phyloP scores from a whole-genome alignment of 2,329 filamentous ascomycete species.

The Didymella sp. region DNA sequence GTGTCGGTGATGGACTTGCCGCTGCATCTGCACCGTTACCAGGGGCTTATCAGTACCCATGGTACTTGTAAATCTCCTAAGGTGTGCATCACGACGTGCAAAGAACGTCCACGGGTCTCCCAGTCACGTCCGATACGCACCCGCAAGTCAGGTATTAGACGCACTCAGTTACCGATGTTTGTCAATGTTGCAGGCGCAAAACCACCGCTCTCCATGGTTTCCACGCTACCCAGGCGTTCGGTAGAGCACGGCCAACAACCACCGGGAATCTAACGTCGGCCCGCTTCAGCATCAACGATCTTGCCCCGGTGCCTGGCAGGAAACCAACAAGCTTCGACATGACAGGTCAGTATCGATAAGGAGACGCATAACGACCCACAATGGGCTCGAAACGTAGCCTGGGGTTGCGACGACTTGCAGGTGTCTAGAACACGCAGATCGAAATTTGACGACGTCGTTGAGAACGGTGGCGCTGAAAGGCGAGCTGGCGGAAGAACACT shows the following conservation, averaged over 20 bases:
- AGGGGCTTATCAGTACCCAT: neutral
- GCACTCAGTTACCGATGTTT: constrained; percentile 4
- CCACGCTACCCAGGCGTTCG: constrained; percentile 6
- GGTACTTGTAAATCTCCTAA: neutral
- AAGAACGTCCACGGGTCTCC: neutral
- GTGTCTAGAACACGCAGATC: constrained; percentile 21
- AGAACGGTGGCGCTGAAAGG: constrained; percentile 13
- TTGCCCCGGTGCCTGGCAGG: constrained; percentile 4
- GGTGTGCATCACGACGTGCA: constrained; percentile 1
- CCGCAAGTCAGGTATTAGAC: constrained; percentile 7
- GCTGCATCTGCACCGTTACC: neutral
- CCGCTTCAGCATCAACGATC: constrained; percentile 15
- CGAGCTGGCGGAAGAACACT: constrained; percentile 6
- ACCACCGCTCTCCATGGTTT: neutral
- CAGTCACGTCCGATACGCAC: neutral
- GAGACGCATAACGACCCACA: constrained; percentile 11
- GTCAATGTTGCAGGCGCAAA: constrained; percentile 5
- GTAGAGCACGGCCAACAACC: constrained; percentile 15
- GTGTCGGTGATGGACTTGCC: neutral
- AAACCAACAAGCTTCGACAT: constrained; percentile 1
- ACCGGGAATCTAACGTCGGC: constrained; percentile 14
- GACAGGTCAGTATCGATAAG: constrained; percentile 19
- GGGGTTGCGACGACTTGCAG: constrained; percentile 14
- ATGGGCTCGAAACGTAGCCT: constrained; percentile 15
- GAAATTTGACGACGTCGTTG: constrained; percentile 13